Conservation (phyloP, 805 yeast genomes). For the Clavispora vitiphila region DNA sequence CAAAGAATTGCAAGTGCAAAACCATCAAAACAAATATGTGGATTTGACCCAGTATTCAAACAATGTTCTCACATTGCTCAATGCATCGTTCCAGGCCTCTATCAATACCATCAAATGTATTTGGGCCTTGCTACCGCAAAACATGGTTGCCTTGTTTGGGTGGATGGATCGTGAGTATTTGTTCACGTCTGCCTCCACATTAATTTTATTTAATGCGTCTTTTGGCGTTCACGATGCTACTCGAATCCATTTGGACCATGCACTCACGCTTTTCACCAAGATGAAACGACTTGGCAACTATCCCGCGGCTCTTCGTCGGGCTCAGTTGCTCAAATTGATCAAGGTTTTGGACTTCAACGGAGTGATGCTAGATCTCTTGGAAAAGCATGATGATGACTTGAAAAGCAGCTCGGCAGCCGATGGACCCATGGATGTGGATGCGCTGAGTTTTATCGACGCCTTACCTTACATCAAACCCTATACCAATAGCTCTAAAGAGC, state of each 20-base stretch:
- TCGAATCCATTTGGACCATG: constrained; percentile 65
- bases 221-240: constrained; percentile 81
- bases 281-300: constrained; percentile 77
- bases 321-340: constrained; percentile 62
- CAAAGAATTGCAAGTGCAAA: constrained; percentile 40
- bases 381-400: constrained; percentile 51
- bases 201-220: constrained; percentile 69
- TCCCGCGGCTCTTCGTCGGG: constrained; percentile 72
- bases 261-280: constrained; percentile 60
- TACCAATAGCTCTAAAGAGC: not conserved
- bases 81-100: constrained; percentile 77
- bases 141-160: constrained; percentile 81
- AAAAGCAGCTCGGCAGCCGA: not conserved
- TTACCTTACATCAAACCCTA: not conserved
- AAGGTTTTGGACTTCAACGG: constrained; percentile 65
- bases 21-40: constrained; percentile 44
- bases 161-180: constrained; percentile 84
- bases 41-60: constrained; percentile 66
- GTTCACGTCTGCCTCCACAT: constrained; percentile 70
- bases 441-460: constrained; percentile 1
- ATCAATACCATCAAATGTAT: constrained; percentile 68
- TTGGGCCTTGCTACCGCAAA: constrained; percentile 71
- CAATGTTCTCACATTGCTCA: constrained; percentile 60
- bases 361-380: constrained; percentile 51
- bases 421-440: constrained; percentile 9